Evolutionary conservation across 306 rosid genomes (phyloP), one percentile per base, ranked within the genome.

Genomic region (Sphenostylis stenocarpa): DNA sequence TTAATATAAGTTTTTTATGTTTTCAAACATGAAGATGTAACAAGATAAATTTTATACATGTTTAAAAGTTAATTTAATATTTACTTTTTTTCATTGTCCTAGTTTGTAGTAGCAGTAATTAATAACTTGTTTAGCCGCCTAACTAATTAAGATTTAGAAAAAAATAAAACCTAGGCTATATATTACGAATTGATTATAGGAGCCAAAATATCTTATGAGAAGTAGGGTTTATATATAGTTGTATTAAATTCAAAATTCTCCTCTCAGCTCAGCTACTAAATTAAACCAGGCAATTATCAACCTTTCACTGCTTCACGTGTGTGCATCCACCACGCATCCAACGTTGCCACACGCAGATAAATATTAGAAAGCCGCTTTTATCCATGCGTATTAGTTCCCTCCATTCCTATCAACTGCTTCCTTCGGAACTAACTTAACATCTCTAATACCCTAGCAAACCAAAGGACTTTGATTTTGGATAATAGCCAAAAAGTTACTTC

Each of bases 191-290:
- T 51, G 10, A 17, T 67, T 6, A 67, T 26, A 67, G 39, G 16
- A 6, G 73, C 73, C 72, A 13, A 68, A 67, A 68, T 14, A 68
- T 45, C 58, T 26, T 16, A 45, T 68, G 39, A 44, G 16, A 44
- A 44, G 33, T 44, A 23, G 73, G 73, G n/a, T n/a, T n/a, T n/a
- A n/a, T n/a, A n/a, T n/a, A n/a, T 67, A 68, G 56, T 45, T 45
- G 23, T 28, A 26, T 68, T 68, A 4, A 68, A 44, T 43, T 67
- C 24, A 41, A 67, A 7, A 23, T 43, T 38, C 56, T 11, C 20
- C 26, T 43, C 56, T 24, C 72, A 41, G n/a, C 56, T 24, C 72
- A 41, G n/a, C 70, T 2, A 20, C 51, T 65, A 39, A 11, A 38
- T 21, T 12, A 12, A 66, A 41, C 36, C 53, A 39, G 21, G 11